Conservation (phyloP, 805 yeast species). For the Nakazawaea populi region DNA sequence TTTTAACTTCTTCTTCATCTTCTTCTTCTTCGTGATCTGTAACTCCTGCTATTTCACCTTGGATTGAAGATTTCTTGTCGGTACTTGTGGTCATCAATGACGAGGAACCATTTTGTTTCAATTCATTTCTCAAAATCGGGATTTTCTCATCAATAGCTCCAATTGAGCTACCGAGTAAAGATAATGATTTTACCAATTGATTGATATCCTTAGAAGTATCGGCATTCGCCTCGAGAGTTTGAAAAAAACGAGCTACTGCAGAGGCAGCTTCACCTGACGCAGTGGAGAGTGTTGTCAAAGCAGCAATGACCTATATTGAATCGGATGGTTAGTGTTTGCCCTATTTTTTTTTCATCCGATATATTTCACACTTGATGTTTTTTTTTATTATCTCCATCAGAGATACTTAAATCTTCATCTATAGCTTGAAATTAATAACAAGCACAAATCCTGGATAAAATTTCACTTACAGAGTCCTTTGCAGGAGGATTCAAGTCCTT, state of each 20-base stretch:
- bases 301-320: slow-evolving; percentile 52
- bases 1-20: neutral
- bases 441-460: too few species aligned
- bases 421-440: too few species aligned
- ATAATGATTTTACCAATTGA: slow-evolving; percentile 35
- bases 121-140: slow-evolving; percentile 10
- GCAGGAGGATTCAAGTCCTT: too few species aligned
- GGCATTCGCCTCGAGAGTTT: slow-evolving; percentile 43
- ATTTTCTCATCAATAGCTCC: slow-evolving; percentile 11
- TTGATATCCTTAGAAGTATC: slow-evolving; percentile 39
- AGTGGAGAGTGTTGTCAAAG: slow-evolving; percentile 75
- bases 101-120: slow-evolving; percentile 14
- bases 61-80: slow-evolving; percentile 20
- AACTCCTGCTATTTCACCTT: neutral
- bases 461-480: too few species aligned
- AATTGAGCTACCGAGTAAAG: slow-evolving; percentile 25
- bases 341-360: too few species aligned
- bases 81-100: slow-evolving; percentile 19
- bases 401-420: too few species aligned
- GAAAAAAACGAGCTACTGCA: slow-evolving; percentile 74
- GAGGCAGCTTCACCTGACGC: slow-evolving; percentile 84
- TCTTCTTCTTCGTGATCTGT: neutral
- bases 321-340: neutral
- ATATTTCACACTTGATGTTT: neutral
- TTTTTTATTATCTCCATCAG: too few species aligned